phyloP scores from a whole-genome alignment of 129 eudicot species.

The Scalesia atractyloides region DNA sequence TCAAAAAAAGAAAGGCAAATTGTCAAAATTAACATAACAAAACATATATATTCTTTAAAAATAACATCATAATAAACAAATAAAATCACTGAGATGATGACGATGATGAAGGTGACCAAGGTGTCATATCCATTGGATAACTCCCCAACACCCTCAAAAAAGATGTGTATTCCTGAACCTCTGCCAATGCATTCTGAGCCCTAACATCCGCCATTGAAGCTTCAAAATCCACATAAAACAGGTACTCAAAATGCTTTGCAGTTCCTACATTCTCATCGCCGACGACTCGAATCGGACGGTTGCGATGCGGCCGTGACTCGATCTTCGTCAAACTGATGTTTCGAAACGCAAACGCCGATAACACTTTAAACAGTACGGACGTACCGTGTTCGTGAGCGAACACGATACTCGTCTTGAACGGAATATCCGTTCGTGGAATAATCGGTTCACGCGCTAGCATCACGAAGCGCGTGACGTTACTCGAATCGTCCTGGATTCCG shows the following conservation, averaged over 20 bases:
- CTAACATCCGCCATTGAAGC: slow-evolving; percentile 15
- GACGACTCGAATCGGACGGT: slow-evolving; percentile 1
- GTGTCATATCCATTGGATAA: slow-evolving; percentile 18
- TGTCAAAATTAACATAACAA: neutral
- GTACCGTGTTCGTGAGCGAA: slow-evolving; percentile 19
- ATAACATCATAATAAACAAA: neutral
- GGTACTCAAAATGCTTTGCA: slow-evolving; percentile 13
- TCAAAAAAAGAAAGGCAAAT: neutral
- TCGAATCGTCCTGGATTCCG: slow-evolving; percentile 4
- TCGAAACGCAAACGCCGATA: slow-evolving; percentile 18
- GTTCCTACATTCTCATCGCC: slow-evolving; percentile 2
- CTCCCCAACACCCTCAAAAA: slow-evolving; percentile 14
- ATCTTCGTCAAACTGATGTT: slow-evolving; percentile 19
- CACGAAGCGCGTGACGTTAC: slow-evolving; percentile 19
- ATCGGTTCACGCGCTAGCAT: slow-evolving; percentile 28
- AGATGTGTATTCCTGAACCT: slow-evolving; percentile 13
- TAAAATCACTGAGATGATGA: neutral
- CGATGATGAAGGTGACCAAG: slow-evolving; percentile 1
- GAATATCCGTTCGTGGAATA: slow-evolving; percentile 12
- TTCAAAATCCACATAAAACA: slow-evolving; percentile 17
- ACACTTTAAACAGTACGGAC: slow-evolving; percentile 12
- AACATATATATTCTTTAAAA: neutral
- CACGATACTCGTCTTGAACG: slow-evolving; percentile 21
- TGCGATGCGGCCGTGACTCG: slow-evolving; percentile 20
- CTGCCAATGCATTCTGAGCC: neutral